Evolutionary conservation across 495 filamentous ascomycete genomes (phyloP).

Genomic region (Pseudevernia furfuracea): DNA sequence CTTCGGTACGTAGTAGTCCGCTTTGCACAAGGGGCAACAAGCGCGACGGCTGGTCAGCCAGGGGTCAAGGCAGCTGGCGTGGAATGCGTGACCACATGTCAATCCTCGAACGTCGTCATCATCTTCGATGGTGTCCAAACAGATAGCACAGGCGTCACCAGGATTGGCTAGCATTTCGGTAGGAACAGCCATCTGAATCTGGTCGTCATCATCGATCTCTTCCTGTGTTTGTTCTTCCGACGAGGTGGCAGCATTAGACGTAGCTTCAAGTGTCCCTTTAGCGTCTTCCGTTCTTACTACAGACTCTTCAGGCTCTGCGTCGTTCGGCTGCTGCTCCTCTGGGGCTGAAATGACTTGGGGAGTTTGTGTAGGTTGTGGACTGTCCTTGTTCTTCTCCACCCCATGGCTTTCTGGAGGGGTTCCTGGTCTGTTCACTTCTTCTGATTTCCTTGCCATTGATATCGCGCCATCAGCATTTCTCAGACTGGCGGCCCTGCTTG

Average conservation of each 20-base stretch:
- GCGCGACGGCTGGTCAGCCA: slow-evolving; percentile 91
- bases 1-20: slow-evolving; percentile 90
- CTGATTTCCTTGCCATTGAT: slow-evolving; percentile 33
- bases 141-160: slow-evolving; percentile 96
- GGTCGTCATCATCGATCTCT: slow-evolving; percentile 76
- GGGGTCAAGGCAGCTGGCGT: slow-evolving; percentile 87
- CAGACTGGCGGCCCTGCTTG: slow-evolving; percentile 58
- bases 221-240: slow-evolving; percentile 46
- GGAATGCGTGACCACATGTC: slow-evolving; percentile 93
- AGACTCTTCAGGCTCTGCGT: background rate
- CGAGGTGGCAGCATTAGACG: slow-evolving; percentile 15
- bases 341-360: slow-evolving; percentile 2
- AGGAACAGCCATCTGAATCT: slow-evolving; percentile 72
- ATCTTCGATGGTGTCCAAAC: slow-evolving; percentile 86
- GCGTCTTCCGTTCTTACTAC: slow-evolving; percentile 1
- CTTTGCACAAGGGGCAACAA: slow-evolving; percentile 95
- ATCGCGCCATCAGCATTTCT: slow-evolving; percentile 52
- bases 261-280: slow-evolving; percentile 11
- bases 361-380: slow-evolving; percentile 1
- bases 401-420: slow-evolving; percentile 16
- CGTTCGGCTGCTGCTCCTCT: slow-evolving; percentile 19
- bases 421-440: slow-evolving; percentile 20
- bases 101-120: slow-evolving; percentile 92
- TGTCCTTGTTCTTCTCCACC: slow-evolving; percentile 13
- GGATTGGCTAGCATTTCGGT: slow-evolving; percentile 74